phyloP scores from a whole-genome alignment of 2,329 filamentous ascomycete species.

The Eurotiales sp. region DNA sequence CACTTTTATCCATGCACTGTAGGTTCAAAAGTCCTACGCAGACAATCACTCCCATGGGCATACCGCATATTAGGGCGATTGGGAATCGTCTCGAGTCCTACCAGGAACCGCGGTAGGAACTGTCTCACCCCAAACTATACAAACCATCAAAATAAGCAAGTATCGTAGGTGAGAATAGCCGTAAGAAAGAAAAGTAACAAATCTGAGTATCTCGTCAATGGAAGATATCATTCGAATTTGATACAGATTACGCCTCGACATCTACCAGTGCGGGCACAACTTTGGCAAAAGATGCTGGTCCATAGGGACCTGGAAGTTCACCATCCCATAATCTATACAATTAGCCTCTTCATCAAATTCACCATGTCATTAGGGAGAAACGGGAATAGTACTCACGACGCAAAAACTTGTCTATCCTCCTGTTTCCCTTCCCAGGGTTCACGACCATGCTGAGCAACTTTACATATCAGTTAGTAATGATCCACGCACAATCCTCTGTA shows the following conservation, averaged over 20 bases:
- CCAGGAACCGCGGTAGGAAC: no score
- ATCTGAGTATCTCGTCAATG: background rate
- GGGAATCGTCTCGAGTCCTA: no score
- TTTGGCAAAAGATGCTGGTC: background rate
- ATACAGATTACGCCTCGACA: background rate
- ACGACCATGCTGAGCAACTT: slow-evolving; percentile 47
- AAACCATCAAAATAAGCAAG: no score
- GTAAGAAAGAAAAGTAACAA: no score
- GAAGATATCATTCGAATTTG: no score
- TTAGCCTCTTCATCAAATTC: background rate
- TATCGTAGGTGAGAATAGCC: no score
- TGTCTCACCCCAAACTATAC: no score
- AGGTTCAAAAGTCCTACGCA: no score
- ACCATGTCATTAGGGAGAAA: background rate
- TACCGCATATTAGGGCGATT: no score
- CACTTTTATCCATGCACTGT: no score
- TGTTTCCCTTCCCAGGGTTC: slow-evolving; percentile 49
- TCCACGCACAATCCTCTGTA: background rate
- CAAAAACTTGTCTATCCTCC: slow-evolving; percentile 26
- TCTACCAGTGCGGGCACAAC: background rate
- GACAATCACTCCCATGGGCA: no score
- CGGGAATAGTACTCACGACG: background rate
- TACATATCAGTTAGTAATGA: background rate
- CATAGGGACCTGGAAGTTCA: background rate
- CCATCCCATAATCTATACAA: background rate